These are phyloP conservation scores for Rhododendron henanense DNA, from an alignment of 148 eudicot species.

Conservation along the genomic window DNA sequence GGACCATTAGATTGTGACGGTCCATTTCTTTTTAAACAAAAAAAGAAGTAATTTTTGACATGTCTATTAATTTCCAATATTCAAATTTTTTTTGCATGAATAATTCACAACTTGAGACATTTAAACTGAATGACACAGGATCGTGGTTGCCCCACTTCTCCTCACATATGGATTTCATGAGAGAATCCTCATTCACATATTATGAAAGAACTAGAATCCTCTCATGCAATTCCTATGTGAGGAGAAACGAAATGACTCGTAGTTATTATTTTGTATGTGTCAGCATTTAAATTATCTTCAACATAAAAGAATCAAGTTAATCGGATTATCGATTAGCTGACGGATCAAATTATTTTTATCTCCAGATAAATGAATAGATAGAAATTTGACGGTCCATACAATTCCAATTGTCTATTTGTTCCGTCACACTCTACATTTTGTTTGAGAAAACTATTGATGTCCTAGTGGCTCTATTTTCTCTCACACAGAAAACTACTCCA, in stretches of 20 bases:
- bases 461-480: background rate
- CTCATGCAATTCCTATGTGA: background rate
- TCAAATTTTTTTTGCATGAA: background rate
- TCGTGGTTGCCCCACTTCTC: background rate
- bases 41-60: too few species aligned
- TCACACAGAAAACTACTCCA: too few species aligned
- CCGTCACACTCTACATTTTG: background rate
- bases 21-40: too few species aligned
- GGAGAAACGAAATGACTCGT: background rate
- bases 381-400: background rate
- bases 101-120: background rate
- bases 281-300: background rate
- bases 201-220: background rate
- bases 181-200: background rate
- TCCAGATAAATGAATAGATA: background rate
- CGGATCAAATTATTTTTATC: background rate
- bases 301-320: background rate
- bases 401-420: background rate
- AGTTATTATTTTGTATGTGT: background rate
- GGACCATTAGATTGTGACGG: background rate
- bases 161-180: background rate
- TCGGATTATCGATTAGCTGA: background rate
- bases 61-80: too few species aligned
- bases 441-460: background rate
- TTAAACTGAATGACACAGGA: background rate